Conservation (phyloP, 805 yeast genomes). For the Saccharomycopsis sp. region DNA sequence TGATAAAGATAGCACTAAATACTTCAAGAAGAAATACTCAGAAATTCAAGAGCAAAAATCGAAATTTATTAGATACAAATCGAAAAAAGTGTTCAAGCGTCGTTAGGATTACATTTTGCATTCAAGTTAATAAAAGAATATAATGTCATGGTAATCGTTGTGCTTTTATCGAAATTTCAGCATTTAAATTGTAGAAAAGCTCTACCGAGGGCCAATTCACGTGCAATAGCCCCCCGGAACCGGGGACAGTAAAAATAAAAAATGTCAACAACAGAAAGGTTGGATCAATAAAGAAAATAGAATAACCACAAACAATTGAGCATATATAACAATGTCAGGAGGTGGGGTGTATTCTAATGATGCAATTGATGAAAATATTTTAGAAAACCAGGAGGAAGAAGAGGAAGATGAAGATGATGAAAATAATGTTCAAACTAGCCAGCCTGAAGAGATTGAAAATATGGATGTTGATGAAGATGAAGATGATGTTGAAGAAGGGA, state of each 20-base stretch:
- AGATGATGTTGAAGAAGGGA: slow-evolving; percentile 10
- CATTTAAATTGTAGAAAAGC: too few relatives aligned
- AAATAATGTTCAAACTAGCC: slow-evolving; percentile 22
- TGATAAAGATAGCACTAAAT: slow-evolving; percentile 56
- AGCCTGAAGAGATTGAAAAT: slow-evolving; percentile 5
- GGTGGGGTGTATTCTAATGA: slow-evolving; percentile 8
- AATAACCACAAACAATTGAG: too few relatives aligned
- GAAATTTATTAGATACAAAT: slow-evolving; percentile 22
- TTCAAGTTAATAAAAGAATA: background rate
- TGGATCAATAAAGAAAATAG: too few relatives aligned
- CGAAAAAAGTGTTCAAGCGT: slow-evolving; percentile 8
- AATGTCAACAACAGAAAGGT: too few relatives aligned
- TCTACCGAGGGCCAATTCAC: too few relatives aligned
- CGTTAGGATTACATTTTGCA: background rate
- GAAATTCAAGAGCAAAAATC: slow-evolving; percentile 61
- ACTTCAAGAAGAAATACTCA: slow-evolving; percentile 74
- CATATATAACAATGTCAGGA: background rate
- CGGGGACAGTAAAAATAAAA: too few relatives aligned
- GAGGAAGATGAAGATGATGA: slow-evolving; percentile 46
- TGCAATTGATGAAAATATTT: slow-evolving; percentile 16
- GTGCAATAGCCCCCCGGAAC: too few relatives aligned
- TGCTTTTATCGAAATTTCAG: too few relatives aligned
- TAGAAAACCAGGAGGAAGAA: slow-evolving; percentile 34
- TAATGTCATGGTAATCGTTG: too few relatives aligned
- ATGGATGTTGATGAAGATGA: slow-evolving; percentile 8